Conservation (phyloP, 495 filamentous ascomycete species). For the Lepidopterella palustris region DNA sequence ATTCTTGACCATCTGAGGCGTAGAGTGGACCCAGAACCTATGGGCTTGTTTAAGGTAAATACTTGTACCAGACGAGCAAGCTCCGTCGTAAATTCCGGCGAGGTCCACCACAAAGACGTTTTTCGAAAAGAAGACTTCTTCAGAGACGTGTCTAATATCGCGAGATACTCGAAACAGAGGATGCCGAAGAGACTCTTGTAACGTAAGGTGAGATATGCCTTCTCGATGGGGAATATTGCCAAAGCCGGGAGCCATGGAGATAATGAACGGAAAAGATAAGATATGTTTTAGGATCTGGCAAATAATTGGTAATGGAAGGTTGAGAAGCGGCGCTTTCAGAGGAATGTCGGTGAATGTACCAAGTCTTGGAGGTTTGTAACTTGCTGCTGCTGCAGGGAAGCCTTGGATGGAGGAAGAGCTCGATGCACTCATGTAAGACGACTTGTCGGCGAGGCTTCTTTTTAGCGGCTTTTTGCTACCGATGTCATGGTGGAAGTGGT, state of each 20-base stretch:
- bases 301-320: not conserved
- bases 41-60: slow-evolving; percentile 13
- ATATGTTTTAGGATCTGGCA: slow-evolving; percentile 17
- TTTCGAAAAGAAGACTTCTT: slow-evolving; percentile 14
- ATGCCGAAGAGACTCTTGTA: slow-evolving; percentile 9
- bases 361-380: not conserved
- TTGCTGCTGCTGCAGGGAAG: not conserved
- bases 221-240: slow-evolving; percentile 1
- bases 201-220: slow-evolving; percentile 8
- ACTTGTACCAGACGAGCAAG: slow-evolving; percentile 10
- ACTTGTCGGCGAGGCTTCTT: not conserved
- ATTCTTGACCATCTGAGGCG: slow-evolving; percentile 10
- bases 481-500: not conserved
- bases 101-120: slow-evolving; percentile 20
- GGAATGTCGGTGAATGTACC: not conserved
- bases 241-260: slow-evolving; percentile 8
- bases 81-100: slow-evolving; percentile 14
- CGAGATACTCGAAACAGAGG: slow-evolving; percentile 18
- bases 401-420: not conserved
- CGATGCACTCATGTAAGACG: not conserved
- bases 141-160: slow-evolving; percentile 1
- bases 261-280: slow-evolving; percentile 6
- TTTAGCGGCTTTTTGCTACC: not conserved
- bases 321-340: not conserved
- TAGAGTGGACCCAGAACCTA: slow-evolving; percentile 14